Evolutionary conservation across 225 moss, liverwort and hornwort species (phyloP).

Genomic region (Anthoceros angustus): DNA sequence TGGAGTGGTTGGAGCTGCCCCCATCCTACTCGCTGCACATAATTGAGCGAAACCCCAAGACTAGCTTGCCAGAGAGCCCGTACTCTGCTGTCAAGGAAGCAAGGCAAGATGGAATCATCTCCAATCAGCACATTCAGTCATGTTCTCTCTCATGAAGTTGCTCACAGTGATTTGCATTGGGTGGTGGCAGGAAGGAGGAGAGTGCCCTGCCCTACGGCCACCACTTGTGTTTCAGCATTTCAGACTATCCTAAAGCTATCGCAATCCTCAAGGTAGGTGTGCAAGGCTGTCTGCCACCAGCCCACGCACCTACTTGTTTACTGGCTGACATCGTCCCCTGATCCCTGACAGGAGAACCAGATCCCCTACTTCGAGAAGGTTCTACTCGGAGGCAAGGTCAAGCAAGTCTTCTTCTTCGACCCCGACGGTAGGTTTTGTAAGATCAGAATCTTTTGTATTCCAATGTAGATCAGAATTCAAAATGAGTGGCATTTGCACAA

Average conservation of each 20-base stretch:
- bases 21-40: constrained; percentile 52
- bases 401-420: constrained; percentile 91
- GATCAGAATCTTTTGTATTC: neutral
- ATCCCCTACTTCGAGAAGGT: constrained; percentile 70
- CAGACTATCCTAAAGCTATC: constrained; percentile 72
- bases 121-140: neutral
- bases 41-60: constrained; percentile 48
- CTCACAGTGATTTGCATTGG: neutral
- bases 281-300: neutral
- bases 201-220: constrained; percentile 55
- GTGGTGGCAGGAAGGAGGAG: constrained; percentile 38
- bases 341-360: constrained; percentile 25
- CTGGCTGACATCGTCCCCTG: neutral
- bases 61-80: constrained; percentile 72
- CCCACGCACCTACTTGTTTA: neutral
- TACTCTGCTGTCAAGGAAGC: constrained; percentile 46
- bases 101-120: constrained; percentile 21
- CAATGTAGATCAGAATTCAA: neutral
- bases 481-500: neutral
- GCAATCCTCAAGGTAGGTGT: constrained; percentile 51
- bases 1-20: constrained; percentile 57
- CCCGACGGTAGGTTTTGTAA: constrained; percentile 46
- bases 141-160: neutral
- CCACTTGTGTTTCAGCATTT: constrained; percentile 75
- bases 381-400: constrained; percentile 62